Percentiles rank a stretch among this genome's conserved stretches.
Conservation (phyloP, 768 basidiomycete genomes). For the Infundibulicybe gibba region DNA sequence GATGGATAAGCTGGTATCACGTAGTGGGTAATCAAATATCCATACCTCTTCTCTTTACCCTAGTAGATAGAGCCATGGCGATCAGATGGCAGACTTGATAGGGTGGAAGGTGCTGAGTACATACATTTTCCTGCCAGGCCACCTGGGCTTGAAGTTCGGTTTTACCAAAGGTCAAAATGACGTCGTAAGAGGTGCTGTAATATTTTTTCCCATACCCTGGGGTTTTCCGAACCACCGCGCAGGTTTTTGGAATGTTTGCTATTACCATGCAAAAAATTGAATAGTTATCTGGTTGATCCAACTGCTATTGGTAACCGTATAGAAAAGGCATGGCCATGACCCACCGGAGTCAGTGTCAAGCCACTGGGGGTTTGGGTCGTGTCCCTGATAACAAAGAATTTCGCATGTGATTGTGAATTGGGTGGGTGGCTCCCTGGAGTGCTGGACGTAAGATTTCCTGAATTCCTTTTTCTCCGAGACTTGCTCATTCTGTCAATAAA, state of each 20-base stretch:
- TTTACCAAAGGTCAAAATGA: conserved; percentile 14
- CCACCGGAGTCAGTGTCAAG: too few species aligned
- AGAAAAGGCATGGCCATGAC: not conserved
- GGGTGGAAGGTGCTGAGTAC: too few species aligned
- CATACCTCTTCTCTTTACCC: too few species aligned
- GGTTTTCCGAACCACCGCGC: not conserved
- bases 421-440: not conserved
- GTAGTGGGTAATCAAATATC: too few species aligned
- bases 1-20: too few species aligned
- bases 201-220: conserved; percentile 2
- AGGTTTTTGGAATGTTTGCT: conserved; percentile 2
- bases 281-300: not conserved
- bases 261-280: conserved; percentile 6
- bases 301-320: not conserved
- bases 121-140: conserved; percentile 14
- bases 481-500: conserved; percentile 1
- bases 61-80: too few species aligned
- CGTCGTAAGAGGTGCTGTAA: conserved; percentile 13
- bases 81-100: too few species aligned
- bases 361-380: not conserved
- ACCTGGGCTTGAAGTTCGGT: conserved; percentile 18
- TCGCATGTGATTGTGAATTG: conserved; percentile 1
- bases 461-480: too few species aligned
- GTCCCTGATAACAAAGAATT: conserved; percentile 9
- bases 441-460: conserved; percentile 3